Base-by-base conservation (phyloP, 306 rosid species). In the Sesbania bispinosa region DNA sequence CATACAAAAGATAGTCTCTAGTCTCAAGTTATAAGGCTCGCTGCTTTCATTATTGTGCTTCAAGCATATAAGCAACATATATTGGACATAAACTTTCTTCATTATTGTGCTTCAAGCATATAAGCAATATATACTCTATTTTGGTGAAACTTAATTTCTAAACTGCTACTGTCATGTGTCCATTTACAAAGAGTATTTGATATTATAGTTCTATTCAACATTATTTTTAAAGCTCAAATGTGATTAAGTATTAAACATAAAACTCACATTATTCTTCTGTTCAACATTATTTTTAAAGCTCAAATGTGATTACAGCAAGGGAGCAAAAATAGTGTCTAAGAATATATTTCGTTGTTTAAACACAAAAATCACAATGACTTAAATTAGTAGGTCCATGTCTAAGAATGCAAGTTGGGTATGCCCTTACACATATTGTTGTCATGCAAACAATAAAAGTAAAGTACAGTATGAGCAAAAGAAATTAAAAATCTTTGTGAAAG, bases 301-400 rank as follows among this genome's bases (percentile, higher is more conserved):
- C 58, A 57, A 68, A 66, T 47, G 71, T 60, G 80, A 77, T 79
- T 67, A 83, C 88, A 83, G 86, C 88, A 62, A 76, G 69, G 35
- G 55, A 71, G 54, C 79, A 74, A n/a, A n/a, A n/a, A n/a, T n/a
- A n/a, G n/a, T n/a, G n/a, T n/a, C n/a, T n/a, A n/a, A n/a, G n/a
- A n/a, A n/a, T n/a, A n/a, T n/a, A n/a, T n/a, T n/a, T n/a, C n/a
- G n/a, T n/a, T n/a, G n/a, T n/a, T n/a, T n/a, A n/a, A n/a, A n/a
- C n/a, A n/a, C n/a, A n/a, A n/a, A 43, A 43, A 55, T 75, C 42
- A 32, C 14, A 67, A 45, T 77, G 20, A 65, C 78, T 45, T 64
- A 60, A 71, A 62, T 63, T 71, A 68, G 50, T 38, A 55, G 77
- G 32, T 45, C 69, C 67, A 61, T 62, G 62, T 65, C 69, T 23